Base-by-base conservation (phyloP, 1,284 basidiomycete species). In the Heterobasidion parviporum region DNA sequence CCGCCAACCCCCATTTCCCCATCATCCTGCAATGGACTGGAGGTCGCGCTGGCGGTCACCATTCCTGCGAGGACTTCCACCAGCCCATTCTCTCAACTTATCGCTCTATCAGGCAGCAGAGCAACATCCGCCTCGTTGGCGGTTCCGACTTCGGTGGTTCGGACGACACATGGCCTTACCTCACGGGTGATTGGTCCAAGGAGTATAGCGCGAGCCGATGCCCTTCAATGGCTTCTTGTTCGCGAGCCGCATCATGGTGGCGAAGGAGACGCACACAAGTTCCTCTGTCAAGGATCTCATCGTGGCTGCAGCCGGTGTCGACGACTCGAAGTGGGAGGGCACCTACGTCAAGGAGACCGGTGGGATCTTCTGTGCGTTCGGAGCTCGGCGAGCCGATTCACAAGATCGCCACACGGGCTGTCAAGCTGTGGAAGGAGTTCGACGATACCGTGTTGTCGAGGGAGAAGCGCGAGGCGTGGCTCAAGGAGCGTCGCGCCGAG, bases 11-110 rank as follows among this genome's bases (percentile, higher is more conserved):
- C 47, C 87, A 94, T 72, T 99, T 92, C 81, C 94, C 96, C n/a
- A 87, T 99, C 73, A 94, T 99, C 71, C 77, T 98, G 61, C 96
- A 98, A 69, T 98, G 96, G 96, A 99, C 96, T 52, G 97, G 96
- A 68, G 96, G 96, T 54, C 93, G 96, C 65, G 97, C 96, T n/a
- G 96, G 96, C 64, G 96, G 96, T 59, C 96, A 99, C 67, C 96
- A 98, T 76, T 95, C 92, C 10, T 98, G 87, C 71, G 97, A 99
- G 72, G 97, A 99, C 72, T 95, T 98, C 83, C 95, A 98, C 70
- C 93, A 97, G 71, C 96, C 97, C 0, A 86, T 99, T 64, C 77
- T 99, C 48, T 75, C 86, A 50, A 98, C 95, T 0, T 99, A 99
- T 72, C 79, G 85, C 50, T 76, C 89, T 18, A 97, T 99, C 68